phyloP scores from a whole-genome alignment of 2,329 filamentous ascomycete genomes.

The Aspergillus amoenus region DNA sequence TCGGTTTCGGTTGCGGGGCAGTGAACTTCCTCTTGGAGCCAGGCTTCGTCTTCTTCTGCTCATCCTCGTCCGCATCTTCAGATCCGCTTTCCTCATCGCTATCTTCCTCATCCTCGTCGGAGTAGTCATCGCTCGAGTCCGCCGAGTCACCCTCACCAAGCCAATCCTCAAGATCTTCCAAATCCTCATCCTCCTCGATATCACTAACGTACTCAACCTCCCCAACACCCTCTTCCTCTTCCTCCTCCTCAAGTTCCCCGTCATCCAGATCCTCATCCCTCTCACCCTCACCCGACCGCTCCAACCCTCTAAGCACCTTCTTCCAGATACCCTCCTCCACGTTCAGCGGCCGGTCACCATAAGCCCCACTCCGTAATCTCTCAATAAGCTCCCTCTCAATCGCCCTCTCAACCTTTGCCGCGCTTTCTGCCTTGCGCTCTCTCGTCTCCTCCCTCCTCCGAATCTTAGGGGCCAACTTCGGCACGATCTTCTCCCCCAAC shows the following conservation, averaged over 20 bases:
- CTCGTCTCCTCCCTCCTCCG: conserved; percentile 71
- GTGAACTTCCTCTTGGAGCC: conserved; percentile 58
- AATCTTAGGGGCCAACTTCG: conserved; percentile 89
- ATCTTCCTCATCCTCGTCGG: conserved; percentile 54
- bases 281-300: conserved; percentile 78
- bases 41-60: conserved; percentile 45
- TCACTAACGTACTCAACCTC: conserved; percentile 93
- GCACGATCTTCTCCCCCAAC: conserved; percentile 82
- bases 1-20: conserved; percentile 53
- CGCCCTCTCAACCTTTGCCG: conserved; percentile 90
- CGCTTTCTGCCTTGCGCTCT: conserved; percentile 74
- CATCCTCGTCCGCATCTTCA: conserved; percentile 46
- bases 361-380: conserved; percentile 83
- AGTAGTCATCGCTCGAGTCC: conserved; percentile 48
- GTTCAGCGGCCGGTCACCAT: conserved; percentile 91
- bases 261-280: conserved; percentile 87
- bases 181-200: conserved; percentile 74
- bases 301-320: conserved; percentile 88
- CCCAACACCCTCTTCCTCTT: conserved; percentile 69
- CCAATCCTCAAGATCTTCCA: conserved; percentile 98
- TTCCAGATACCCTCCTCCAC: conserved; percentile 96
- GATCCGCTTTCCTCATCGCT: conserved; percentile 57
- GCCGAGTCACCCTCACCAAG: conserved; percentile 66
- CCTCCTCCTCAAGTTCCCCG: conserved; percentile 73
- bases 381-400: conserved; percentile 96